Evolutionary conservation across 2,329 filamentous ascomycete genomes (phyloP).

Genomic region (Monosporascus cannonballus): DNA sequence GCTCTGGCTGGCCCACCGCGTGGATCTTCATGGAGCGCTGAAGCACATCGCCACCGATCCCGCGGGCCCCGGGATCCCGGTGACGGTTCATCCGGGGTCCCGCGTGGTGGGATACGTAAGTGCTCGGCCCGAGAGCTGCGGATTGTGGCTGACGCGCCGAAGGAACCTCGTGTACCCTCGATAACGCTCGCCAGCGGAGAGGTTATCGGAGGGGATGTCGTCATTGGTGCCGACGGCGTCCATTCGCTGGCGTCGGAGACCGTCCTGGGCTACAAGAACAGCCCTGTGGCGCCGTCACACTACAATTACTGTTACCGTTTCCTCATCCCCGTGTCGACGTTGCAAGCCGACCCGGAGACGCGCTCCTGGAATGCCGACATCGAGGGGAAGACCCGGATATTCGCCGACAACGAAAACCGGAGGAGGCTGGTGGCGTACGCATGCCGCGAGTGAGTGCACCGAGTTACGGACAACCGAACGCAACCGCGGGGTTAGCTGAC

Average conservation of each 20-base stretch:
- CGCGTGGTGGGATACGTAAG: slow-evolving; percentile 23
- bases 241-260: slow-evolving; percentile 27
- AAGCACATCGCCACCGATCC: slow-evolving; percentile 26
- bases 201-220: slow-evolving; percentile 27
- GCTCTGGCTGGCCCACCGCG: slow-evolving; percentile 32
- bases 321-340: slow-evolving; percentile 22
- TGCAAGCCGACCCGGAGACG: slow-evolving; percentile 27
- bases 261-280: slow-evolving; percentile 21
- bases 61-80: slow-evolving; percentile 14
- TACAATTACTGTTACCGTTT: slow-evolving; percentile 32
- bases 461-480: slow-evolving; percentile 1
- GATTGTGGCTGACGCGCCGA: slow-evolving; percentile 5
- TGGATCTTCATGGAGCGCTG: slow-evolving; percentile 33
- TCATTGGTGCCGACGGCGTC: slow-evolving; percentile 40
- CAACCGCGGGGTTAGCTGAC: background rate
- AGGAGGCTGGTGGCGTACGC: slow-evolving; percentile 28
- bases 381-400: slow-evolving; percentile 20
- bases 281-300: slow-evolving; percentile 17
- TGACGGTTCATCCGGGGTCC: slow-evolving; percentile 16
- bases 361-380: slow-evolving; percentile 22
- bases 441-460: slow-evolving; percentile 22
- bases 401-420: slow-evolving; percentile 13
- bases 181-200: slow-evolving; percentile 33
- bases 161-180: slow-evolving; percentile 73
- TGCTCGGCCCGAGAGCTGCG: background rate